These are phyloP conservation scores for Stipa capillata DNA, from an alignment of 176 grass and related monocot species.

Conservation along the genomic window DNA sequence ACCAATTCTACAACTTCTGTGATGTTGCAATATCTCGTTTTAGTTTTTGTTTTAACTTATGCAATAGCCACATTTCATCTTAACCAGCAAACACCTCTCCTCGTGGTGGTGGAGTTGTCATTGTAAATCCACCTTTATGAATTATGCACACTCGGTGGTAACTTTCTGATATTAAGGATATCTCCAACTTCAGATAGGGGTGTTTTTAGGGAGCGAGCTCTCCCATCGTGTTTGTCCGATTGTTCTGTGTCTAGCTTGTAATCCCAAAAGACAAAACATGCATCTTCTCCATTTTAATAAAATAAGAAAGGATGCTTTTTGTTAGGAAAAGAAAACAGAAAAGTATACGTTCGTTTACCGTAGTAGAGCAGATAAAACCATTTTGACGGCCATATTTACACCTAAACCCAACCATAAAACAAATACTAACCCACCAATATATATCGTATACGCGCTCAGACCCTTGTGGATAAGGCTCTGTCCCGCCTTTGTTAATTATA, in stretches of 20 bases:
- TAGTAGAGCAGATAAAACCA: background rate
- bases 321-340: background rate
- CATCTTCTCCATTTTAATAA: too few species aligned
- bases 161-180: background rate
- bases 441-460: constrained; percentile 9
- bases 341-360: background rate
- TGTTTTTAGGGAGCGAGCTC: too few species aligned
- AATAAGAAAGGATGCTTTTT: background rate
- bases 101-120: too few species aligned
- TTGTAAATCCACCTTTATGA: too few species aligned
- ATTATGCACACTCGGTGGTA: background rate
- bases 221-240: too few species aligned
- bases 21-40: background rate
- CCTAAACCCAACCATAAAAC: constrained; percentile 11
- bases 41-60: background rate
- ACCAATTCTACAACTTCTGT: background rate
- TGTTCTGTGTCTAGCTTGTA: too few species aligned
- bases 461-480: constrained; percentile 22
- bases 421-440: constrained; percentile 18
- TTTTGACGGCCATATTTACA: background rate
- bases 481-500: constrained; percentile 14
- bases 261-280: too few species aligned
- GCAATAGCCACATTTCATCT: background rate
- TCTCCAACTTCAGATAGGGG: too few species aligned
- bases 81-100: too few species aligned